phyloP scores from a whole-genome alignment of 2,329 filamentous ascomycete genomes.

The Cladophialophora yegresii region DNA sequence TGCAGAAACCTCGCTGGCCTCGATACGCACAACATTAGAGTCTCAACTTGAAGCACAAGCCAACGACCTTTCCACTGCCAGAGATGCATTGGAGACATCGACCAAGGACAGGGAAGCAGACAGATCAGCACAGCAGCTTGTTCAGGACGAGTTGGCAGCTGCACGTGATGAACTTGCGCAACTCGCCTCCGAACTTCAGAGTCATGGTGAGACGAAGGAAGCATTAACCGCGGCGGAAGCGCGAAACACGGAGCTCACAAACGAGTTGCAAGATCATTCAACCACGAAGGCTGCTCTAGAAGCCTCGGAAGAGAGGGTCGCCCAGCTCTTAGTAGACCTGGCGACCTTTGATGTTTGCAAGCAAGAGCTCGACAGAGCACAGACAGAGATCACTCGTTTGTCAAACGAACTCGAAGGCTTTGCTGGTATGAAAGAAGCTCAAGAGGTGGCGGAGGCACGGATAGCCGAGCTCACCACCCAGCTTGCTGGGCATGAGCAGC shows the following conservation, averaged over 20 bases:
- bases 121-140: conserved; percentile 12
- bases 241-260: conserved; percentile 20
- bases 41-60: conserved; percentile 27
- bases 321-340: conserved; percentile 24
- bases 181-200: conserved; percentile 15
- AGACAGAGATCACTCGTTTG: conserved; percentile 17
- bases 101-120: conserved; percentile 22
- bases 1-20: conserved; percentile 23
- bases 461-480: conserved; percentile 21
- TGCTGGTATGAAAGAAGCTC: conserved; percentile 9
- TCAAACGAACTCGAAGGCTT: conserved; percentile 20
- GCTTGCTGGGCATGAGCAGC: conserved; percentile 13
- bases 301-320: conserved; percentile 22
- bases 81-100: conserved; percentile 19
- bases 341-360: conserved; percentile 18
- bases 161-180: conserved; percentile 22
- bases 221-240: conserved; percentile 20
- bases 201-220: conserved; percentile 14
- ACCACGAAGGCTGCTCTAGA: conserved; percentile 21
- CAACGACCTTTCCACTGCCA: conserved; percentile 20
- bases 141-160: conserved; percentile 23
- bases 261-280: conserved; percentile 17
- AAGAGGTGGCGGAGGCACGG: conserved; percentile 16
- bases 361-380: conserved; percentile 23
- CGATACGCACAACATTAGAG: conserved; percentile 17